Percentiles rank a stretch among this genome's conserved stretches.
Evolutionary conservation across 441 rosid genomes (phyloP).

Genomic region (Aquilaria agallochum): DNA sequence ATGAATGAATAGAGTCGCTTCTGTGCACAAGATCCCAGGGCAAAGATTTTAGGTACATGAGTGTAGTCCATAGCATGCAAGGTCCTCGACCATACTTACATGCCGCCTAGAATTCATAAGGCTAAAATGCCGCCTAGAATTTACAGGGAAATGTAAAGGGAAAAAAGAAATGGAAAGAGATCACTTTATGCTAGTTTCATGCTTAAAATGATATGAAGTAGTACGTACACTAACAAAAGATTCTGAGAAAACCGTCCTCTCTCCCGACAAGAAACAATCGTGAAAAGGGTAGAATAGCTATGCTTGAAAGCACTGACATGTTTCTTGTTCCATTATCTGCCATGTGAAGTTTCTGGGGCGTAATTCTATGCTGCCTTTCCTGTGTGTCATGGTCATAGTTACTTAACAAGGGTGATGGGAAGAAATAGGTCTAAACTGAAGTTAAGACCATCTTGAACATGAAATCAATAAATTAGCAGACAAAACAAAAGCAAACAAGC

Average conservation of each 20-base stretch:
- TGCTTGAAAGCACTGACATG: slow-evolving; percentile 65
- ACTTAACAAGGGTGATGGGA: neutral
- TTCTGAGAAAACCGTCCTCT: slow-evolving; percentile 79
- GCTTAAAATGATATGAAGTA: no score
- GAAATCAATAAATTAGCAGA: neutral
- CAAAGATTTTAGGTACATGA: no score
- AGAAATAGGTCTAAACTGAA: neutral
- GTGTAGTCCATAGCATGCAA: no score
- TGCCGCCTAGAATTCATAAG: no score
- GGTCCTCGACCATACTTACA: no score
- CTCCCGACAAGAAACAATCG: slow-evolving; percentile 82
- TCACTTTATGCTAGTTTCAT: no score
- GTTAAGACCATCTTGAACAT: neutral
- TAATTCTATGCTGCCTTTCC: slow-evolving; percentile 61
- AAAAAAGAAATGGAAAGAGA: no score
- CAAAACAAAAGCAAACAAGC: slow-evolving; percentile 1
- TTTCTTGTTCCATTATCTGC: slow-evolving; percentile 53
- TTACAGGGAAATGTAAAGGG: no score
- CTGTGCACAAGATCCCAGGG: no score
- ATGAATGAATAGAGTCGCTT: no score
- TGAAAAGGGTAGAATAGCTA: slow-evolving; percentile 69
- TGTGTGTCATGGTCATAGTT: slow-evolving; percentile 19
- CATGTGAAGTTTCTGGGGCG: slow-evolving; percentile 67
- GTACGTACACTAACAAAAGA: slow-evolving; percentile 50
- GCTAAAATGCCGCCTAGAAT: no score